These are phyloP conservation scores for Blumeria graminis DNA, from an alignment of 2,329 filamentous ascomycete genomes.

Conservation along the genomic window DNA sequence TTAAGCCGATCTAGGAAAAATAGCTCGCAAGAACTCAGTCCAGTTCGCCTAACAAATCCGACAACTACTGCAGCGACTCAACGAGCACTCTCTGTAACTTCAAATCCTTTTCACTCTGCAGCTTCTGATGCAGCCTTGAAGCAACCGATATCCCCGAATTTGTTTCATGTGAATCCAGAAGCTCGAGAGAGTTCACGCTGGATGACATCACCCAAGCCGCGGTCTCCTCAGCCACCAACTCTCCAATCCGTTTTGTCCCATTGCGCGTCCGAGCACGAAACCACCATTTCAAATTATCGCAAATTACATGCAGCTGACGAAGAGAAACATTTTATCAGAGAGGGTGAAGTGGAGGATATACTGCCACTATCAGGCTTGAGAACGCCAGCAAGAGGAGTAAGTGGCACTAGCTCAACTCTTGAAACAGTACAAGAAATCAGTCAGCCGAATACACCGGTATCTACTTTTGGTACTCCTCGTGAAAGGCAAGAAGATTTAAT, in stretches of 20 bases:
- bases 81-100: constrained; percentile 42
- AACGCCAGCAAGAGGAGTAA: constrained; percentile 34
- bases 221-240: constrained; percentile 45
- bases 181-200: constrained; percentile 38
- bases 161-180: constrained; percentile 21
- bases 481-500: constrained; percentile 23
- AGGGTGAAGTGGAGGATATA: constrained; percentile 12
- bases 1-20: constrained; percentile 35
- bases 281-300: neutral
- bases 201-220: constrained; percentile 54
- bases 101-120: constrained; percentile 38
- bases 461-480: constrained; percentile 22
- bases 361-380: constrained; percentile 22
- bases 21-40: constrained; percentile 39
- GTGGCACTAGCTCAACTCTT: constrained; percentile 35
- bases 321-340: constrained; percentile 6
- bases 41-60: constrained; percentile 29
- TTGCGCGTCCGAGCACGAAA: constrained; percentile 14
- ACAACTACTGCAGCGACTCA: constrained; percentile 33
- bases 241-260: constrained; percentile 21
- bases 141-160: constrained; percentile 40
- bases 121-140: constrained; percentile 36
- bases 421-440: constrained; percentile 87
- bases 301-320: constrained; percentile 18
- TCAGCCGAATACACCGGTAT: constrained; percentile 43